Conservation (phyloP, 768 basidiomycete genomes). For the Boletus pseudopeckii region DNA sequence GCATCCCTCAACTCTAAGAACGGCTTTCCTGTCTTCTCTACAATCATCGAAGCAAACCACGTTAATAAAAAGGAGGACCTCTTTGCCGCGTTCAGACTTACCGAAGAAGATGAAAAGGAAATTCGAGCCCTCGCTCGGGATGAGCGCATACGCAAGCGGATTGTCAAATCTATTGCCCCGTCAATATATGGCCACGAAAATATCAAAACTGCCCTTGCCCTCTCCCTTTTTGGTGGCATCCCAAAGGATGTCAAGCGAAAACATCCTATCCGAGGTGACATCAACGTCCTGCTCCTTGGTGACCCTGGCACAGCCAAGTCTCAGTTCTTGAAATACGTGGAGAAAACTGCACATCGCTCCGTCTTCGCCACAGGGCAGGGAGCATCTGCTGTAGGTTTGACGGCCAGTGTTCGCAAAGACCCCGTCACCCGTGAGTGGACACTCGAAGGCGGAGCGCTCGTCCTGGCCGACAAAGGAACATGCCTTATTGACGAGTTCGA, state of each 20-base stretch:
- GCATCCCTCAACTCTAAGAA: constrained; percentile 98
- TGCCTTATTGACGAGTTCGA: constrained; percentile 99
- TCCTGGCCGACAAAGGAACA: constrained; percentile 97
- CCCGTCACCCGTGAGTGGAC: constrained; percentile 98
- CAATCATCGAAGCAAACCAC: constrained; percentile 96
- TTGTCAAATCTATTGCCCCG: constrained; percentile 97
- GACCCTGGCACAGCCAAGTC: constrained; percentile 99
- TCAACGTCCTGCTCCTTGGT: constrained; percentile 92
- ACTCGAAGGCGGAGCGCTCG: constrained; percentile 94
- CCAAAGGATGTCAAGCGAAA: constrained; percentile 96
- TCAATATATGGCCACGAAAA: constrained; percentile 99
- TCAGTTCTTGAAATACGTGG: constrained; percentile 97
- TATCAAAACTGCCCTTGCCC: constrained; percentile 95
- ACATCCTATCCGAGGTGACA: constrained; percentile 94
- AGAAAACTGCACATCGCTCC: constrained; percentile 96
- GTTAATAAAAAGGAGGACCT: constrained; percentile 99
- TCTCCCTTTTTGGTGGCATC: constrained; percentile 93
- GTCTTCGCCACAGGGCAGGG: constrained; percentile 99
- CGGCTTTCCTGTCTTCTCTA: constrained; percentile 99
- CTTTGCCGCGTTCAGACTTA: constrained; percentile 96
- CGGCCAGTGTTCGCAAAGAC: constrained; percentile 98
- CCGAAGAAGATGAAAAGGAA: constrained; percentile 93
- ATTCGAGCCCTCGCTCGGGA: constrained; percentile 86
- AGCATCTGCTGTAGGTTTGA: constrained; percentile 96
- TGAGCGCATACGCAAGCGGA: constrained; percentile 93